Conservation (phyloP, 78 protist genomes). For the Diacronema lutheri region DNA sequence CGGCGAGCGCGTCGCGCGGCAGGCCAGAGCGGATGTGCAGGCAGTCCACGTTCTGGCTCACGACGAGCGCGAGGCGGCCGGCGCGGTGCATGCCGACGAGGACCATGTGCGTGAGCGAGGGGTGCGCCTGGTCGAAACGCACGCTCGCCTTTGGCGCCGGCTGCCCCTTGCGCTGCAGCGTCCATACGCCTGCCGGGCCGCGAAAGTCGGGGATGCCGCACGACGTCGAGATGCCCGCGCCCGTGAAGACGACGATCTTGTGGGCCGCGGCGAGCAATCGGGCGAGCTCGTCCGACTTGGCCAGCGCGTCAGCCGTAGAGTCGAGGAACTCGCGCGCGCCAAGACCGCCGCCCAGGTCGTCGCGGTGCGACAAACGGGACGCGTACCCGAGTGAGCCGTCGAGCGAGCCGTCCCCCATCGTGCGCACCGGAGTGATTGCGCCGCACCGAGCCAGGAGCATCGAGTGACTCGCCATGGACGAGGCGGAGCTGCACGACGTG, state of each 20-base stretch:
- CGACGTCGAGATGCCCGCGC: slow-evolving; percentile 73
- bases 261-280: background rate
- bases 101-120: slow-evolving; percentile 13
- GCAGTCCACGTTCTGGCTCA: slow-evolving; percentile 18
- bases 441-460: too few species aligned
- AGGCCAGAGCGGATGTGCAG: slow-evolving; percentile 17
- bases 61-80: background rate
- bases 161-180: slow-evolving; percentile 27
- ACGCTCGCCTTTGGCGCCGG: background rate
- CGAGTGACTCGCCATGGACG: too few species aligned
- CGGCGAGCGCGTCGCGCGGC: background rate
- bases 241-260: slow-evolving; percentile 40
- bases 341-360: too few species aligned
- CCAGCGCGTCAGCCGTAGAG: background rate
- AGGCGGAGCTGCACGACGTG: too few species aligned
- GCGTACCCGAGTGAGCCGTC: too few species aligned
- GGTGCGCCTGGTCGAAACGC: background rate
- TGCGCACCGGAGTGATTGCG: too few species aligned
- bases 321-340: background rate
- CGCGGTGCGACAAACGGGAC: too few species aligned
- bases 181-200: slow-evolving; percentile 69
- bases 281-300: background rate
- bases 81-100: background rate
- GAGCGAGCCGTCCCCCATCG: too few species aligned
- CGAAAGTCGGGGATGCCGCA: slow-evolving; percentile 66